Conservation (phyloP, 1,284 basidiomycete genomes). For the Ganoderma lingzhi region DNA sequence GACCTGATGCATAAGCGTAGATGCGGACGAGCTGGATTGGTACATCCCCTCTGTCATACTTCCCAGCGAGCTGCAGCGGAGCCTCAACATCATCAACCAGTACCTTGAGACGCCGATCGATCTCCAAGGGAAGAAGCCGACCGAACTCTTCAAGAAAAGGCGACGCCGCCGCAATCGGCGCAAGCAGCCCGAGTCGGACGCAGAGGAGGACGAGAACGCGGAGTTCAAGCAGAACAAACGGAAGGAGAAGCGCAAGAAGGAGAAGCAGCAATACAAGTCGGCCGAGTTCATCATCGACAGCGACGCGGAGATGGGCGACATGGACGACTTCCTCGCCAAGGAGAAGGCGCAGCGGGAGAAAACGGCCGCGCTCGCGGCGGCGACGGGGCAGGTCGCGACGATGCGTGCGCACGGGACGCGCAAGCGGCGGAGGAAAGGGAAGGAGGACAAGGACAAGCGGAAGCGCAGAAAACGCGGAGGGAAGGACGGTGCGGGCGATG, state of each 20-base stretch:
- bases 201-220: slow-evolving; percentile 43
- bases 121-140: slow-evolving; percentile 75
- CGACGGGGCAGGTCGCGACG: slow-evolving; percentile 53
- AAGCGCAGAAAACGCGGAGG: slow-evolving; percentile 36
- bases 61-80: slow-evolving; percentile 69
- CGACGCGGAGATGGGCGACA: slow-evolving; percentile 80
- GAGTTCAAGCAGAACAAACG: slow-evolving; percentile 51
- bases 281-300: slow-evolving; percentile 92
- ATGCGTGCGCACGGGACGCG: slow-evolving; percentile 77
- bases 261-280: slow-evolving; percentile 82
- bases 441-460: slow-evolving; percentile 35
- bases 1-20: slow-evolving; percentile 43
- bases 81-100: slow-evolving; percentile 76
- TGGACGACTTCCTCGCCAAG: slow-evolving; percentile 81
- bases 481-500: slow-evolving; percentile 25
- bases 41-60: slow-evolving; percentile 73
- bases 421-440: slow-evolving; percentile 61
- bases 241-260: slow-evolving; percentile 64
- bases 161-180: slow-evolving; percentile 57
- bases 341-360: slow-evolving; percentile 67
- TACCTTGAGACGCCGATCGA: slow-evolving; percentile 80
- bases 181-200: slow-evolving; percentile 52
- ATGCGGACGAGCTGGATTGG: slow-evolving; percentile 81
- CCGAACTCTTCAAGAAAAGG: slow-evolving; percentile 72
- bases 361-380: slow-evolving; percentile 56